Base-by-base conservation (phyloP, 1,284 basidiomycete species). In the Wolfiporia cocos region DNA sequence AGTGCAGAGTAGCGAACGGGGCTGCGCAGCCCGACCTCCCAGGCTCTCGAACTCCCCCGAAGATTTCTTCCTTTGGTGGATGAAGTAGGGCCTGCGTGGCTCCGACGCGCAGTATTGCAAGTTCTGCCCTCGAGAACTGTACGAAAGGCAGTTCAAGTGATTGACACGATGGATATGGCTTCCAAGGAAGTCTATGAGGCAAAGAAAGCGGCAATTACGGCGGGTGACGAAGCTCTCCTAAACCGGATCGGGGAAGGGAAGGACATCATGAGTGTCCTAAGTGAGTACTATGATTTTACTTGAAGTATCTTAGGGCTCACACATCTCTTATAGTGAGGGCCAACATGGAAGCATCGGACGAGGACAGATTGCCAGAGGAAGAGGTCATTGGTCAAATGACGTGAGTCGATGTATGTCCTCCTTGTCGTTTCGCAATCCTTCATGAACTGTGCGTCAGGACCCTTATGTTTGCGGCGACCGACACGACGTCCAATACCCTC, bases 361-460 rank as follows among this genome's bases (percentile, higher is more conserved):
- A 43, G 3, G 64, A 65, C 20, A 56, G 39, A 28, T 53, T 67
- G 34, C 51, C 59, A 1, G 65, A 65, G 3, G 49, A 54, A 18
- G 64, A 67, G 30, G 32, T 65, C 12, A 32, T 64, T 9, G 65
- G 55, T 2, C 63, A 65, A 44, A 64, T 65, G 43, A 39, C 48
- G 48, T 50, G 56, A 56, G 63, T 39, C n/a, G 3, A 3, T 6
- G 15, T 63, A 30, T 17, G 19, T 20, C 6, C 26, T 19, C 5
- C 19, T 15, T 22, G 17, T 19, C 19, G 34, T 12, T 18, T 19
- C 20, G 9, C 5, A 14, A 22, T 11, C 17, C 28, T 20, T 36
- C 12, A 17, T 14, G 21, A 23, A 3, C 11, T 22, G 22, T 48
- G 11, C 41, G n/a, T n/a, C n/a, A n/a, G n/a, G n/a, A n/a, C n/a